phyloP scores from a whole-genome alignment of 495 filamentous ascomycete species.

The Wilcoxina mikolae region DNA sequence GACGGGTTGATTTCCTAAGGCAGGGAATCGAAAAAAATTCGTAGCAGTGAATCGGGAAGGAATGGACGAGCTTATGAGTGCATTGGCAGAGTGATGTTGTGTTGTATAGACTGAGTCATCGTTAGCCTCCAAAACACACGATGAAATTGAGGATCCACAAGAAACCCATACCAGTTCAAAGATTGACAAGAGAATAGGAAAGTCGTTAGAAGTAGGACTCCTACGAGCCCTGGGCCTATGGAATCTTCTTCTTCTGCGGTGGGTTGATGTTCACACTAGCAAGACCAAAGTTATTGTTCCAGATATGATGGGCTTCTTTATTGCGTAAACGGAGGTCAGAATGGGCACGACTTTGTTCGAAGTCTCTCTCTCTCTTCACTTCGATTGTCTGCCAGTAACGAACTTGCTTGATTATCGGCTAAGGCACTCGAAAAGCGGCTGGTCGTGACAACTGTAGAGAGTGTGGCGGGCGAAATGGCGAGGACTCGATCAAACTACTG shows the following conservation, averaged over 20 bases:
- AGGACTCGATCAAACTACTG: constrained; percentile 14
- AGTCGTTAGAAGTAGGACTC: constrained; percentile 8
- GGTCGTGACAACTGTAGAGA: not conserved
- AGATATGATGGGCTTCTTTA: not conserved
- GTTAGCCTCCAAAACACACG: not conserved
- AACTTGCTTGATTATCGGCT: not conserved
- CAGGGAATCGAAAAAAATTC: constrained; percentile 13
- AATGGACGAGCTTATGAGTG: constrained; percentile 9
- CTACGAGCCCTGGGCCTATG: constrained; percentile 2
- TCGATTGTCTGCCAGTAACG: not conserved
- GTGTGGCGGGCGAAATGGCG: not conserved
- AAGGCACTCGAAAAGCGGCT: not conserved
- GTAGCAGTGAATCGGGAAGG: constrained; percentile 4
- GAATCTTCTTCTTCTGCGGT: not conserved
- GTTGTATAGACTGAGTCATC: constrained; percentile 5
- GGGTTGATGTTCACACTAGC: not conserved
- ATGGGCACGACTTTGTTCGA: not conserved
- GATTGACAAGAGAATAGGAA: constrained; percentile 11
- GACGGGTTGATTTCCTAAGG: constrained; percentile 4
- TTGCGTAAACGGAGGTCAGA: not conserved
- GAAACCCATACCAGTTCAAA: constrained; percentile 8
- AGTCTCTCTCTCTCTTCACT: not conserved
- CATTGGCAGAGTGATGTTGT: constrained; percentile 8
- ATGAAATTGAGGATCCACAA: not conserved
- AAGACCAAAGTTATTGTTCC: not conserved